Conservation (phyloP, 2,329 filamentous ascomycete species). For the Phoma sp. region DNA sequence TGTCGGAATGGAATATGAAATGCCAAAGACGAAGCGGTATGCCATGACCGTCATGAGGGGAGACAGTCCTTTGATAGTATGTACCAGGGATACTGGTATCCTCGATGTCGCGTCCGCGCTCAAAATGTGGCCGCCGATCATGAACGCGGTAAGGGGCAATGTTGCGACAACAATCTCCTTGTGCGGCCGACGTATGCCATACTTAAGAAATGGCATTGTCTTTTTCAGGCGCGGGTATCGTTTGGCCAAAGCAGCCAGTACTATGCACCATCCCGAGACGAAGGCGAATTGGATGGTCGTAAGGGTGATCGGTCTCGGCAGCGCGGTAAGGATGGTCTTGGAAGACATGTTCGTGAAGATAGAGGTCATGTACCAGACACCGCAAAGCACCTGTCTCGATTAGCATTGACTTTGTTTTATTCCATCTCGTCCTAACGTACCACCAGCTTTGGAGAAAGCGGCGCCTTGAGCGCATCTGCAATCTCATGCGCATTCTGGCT, state of each 20-base stretch:
- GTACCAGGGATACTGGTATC: slow-evolving; percentile 95
- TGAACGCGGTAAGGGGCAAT: slow-evolving; percentile 89
- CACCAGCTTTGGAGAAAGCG: slow-evolving; percentile 85
- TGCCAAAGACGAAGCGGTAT: slow-evolving; percentile 87
- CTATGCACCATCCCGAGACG: slow-evolving; percentile 85
- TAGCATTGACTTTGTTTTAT: slow-evolving; percentile 40
- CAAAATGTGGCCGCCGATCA: slow-evolving; percentile 90
- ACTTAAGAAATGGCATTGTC: slow-evolving; percentile 78
- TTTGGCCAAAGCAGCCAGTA: slow-evolving; percentile 77
- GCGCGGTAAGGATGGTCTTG: slow-evolving; percentile 92
- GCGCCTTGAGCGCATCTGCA: slow-evolving; percentile 87
- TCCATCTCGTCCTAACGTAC: slow-evolving; percentile 60
- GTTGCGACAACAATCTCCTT: slow-evolving; percentile 85
- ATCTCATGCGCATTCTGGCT: slow-evolving; percentile 94
- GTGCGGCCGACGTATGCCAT: slow-evolving; percentile 82
- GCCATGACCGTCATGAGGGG: slow-evolving; percentile 94
- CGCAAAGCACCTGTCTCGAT: slow-evolving; percentile 73
- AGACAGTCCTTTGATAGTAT: slow-evolving; percentile 97
- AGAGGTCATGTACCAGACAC: slow-evolving; percentile 94
- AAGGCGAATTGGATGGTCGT: slow-evolving; percentile 94
- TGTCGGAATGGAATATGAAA: slow-evolving; percentile 84
- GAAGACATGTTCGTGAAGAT: slow-evolving; percentile 97
- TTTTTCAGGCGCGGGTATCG: slow-evolving; percentile 74
- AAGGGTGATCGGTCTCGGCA: slow-evolving; percentile 88
- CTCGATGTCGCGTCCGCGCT: slow-evolving; percentile 93